Evolutionary conservation across 371 early-diverging fungal species (phyloP), one percentile per base, ranked within the genome.

Genomic region (Scutellospora calospora): DNA sequence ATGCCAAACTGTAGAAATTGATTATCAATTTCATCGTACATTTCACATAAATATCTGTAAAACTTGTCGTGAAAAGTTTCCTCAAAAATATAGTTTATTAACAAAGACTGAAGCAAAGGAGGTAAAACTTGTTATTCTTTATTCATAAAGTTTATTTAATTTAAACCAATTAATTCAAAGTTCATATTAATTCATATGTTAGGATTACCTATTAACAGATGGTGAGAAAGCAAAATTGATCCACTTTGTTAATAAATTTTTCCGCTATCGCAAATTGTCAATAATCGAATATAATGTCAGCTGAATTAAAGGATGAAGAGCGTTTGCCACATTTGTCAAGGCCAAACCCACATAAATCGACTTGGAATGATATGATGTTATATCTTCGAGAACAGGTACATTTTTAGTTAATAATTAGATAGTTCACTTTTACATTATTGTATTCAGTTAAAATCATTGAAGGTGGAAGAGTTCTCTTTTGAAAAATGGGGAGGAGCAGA

Each of bases 331-430:
- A 89, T 65, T 97, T 96, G 95, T 91, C 92, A 59, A 93, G 94
- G 79, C 95, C 98, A 20, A 98, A 98, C 82, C 99, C 99, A 27
- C 95, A 94, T 81, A 98, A 98, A 80, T 89, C 95, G 0, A 97
- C 95, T 1, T 98, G 95, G 93, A 95, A 95, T 85, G 96, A 96
- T 87, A 98, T 98, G 99, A 91, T 96, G 88, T 86, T 98, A 20
- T 98, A 94, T 82, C 87, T 97, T 33, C 90, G 98, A 29, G 89
- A 89, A 80, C 95, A 97, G 86, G 93, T 92, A 86, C n/a, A n/a
- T 63, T 74, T 35, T 11, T 69, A 22, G 11, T 33, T 16, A 18
- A 80, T 31, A 25, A 62, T 8, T 51, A 33, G 9, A 6, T 20
- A 9, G 6, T 45, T 45, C 11, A 11, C 33, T 8, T 12, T 45